A percentile compares a stretch with the other conserved stretches of the same genome.
phyloP scores from a whole-genome alignment of 2,329 filamentous ascomycete species.

The Kalmusia sp. region DNA sequence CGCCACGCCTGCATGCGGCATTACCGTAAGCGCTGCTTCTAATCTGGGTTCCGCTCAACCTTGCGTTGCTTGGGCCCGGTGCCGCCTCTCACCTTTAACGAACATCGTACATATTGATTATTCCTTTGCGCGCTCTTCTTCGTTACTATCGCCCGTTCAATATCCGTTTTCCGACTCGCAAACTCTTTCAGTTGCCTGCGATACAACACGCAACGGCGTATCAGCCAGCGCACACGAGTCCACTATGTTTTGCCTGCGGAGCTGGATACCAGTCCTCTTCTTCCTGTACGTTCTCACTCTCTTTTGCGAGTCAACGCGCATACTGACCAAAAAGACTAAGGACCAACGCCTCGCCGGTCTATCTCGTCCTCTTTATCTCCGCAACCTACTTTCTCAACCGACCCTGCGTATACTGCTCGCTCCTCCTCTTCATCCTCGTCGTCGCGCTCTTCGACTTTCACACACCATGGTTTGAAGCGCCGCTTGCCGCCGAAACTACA shows the following conservation, averaged over 20 bases:
- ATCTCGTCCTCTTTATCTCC: conserved; percentile 66
- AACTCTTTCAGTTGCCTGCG: neutral
- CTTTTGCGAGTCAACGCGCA: neutral
- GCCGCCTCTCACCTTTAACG: neutral
- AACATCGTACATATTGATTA: neutral
- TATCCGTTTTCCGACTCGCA: neutral
- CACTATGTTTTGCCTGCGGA: conserved; percentile 71
- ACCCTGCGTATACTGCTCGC: conserved; percentile 96
- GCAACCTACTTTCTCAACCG: conserved; percentile 96
- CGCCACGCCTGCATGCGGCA: neutral
- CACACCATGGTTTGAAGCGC: conserved; percentile 92
- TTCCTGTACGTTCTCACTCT: conserved; percentile 54
- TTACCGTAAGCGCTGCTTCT: neutral
- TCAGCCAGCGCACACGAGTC: conserved; percentile 11
- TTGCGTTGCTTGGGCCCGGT: neutral
- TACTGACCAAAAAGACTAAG: conserved; percentile 39
- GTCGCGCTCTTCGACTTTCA: conserved; percentile 93
- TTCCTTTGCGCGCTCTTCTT: neutral
- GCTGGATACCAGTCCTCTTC: conserved; percentile 59
- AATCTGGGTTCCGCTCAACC: neutral
- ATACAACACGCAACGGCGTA: neutral
- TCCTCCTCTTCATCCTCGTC: conserved; percentile 94
- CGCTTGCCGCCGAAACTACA: conserved; percentile 49
- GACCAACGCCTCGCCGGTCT: conserved; percentile 57
- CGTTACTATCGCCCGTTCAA: neutral